These are phyloP conservation scores for Vaccinium corymbosum DNA, from an alignment of 148 eudicot genomes.

Conservation along the genomic window DNA sequence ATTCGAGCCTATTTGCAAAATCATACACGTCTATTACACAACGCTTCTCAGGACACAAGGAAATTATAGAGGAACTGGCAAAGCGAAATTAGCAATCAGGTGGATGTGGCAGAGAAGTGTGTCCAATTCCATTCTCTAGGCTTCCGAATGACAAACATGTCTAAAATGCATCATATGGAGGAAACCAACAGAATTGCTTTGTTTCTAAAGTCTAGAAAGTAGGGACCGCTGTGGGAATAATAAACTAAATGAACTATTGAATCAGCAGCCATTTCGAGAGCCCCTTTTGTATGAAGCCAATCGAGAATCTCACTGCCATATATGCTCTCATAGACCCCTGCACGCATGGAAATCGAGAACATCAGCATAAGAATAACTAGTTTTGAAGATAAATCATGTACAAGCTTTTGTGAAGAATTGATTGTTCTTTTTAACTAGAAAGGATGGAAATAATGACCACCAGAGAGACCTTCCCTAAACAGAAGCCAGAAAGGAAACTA, in stretches of 20 bases:
- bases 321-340: slow-evolving; percentile 19
- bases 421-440: background rate
- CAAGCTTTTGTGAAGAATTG: background rate
- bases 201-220: background rate
- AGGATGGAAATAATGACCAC: background rate
- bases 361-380: background rate
- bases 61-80: background rate
- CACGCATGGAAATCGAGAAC: background rate
- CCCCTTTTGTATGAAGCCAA: slow-evolving; percentile 2
- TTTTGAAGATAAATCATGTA: background rate
- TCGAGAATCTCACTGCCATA: background rate
- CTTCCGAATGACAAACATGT: background rate
- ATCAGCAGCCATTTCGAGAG: slow-evolving; percentile 7
- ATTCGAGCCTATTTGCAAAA: background rate
- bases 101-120: background rate
- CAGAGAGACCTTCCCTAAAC: background rate
- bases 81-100: background rate
- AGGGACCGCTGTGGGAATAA: background rate
- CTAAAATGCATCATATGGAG: background rate
- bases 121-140: background rate
- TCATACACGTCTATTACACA: background rate
- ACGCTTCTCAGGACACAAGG: background rate
- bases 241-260: background rate
- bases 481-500: background rate
- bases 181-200: background rate